Percentiles rank a stretch among this genome's conserved stretches.
These are phyloP conservation scores for Fusarium sp. DNA, from an alignment of 2,329 filamentous ascomycete genomes.

Conservation along the genomic window DNA sequence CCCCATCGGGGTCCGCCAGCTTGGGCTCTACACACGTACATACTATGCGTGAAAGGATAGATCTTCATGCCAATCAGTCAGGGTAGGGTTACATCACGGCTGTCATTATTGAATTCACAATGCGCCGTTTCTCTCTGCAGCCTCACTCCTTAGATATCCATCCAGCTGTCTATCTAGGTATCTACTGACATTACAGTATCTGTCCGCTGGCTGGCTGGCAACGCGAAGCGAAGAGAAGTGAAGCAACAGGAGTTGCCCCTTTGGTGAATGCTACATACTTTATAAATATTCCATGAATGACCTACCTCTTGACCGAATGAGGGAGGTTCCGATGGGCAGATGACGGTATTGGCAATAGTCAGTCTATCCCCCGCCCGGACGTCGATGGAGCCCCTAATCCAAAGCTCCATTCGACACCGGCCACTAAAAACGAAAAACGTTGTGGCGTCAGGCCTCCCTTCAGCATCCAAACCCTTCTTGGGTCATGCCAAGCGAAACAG, in stretches of 20 bases:
- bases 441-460: slow-evolving; percentile 39
- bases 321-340: slow-evolving; percentile 21
- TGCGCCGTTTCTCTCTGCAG: not conserved
- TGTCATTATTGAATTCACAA: not conserved
- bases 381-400: slow-evolving; percentile 36
- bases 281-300: not conserved
- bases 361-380: slow-evolving; percentile 33
- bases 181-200: not conserved
- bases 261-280: not conserved
- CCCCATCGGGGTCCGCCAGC: not conserved
- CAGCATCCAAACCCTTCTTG: slow-evolving; percentile 23
- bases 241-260: not conserved
- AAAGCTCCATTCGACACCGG: slow-evolving; percentile 22
- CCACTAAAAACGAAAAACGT: slow-evolving; percentile 44
- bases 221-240: not conserved
- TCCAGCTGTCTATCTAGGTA: not conserved
- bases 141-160: not conserved
- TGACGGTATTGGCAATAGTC: slow-evolving; percentile 41
- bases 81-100: not conserved
- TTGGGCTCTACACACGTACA: not conserved
- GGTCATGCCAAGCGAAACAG: slow-evolving; percentile 34
- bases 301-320: slow-evolving; percentile 5
- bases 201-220: not conserved
- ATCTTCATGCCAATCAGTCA: not conserved
- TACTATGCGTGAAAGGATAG: not conserved